Conservation (phyloP, 768 basidiomycete species). For the Tylopilus cervinicoccineus region DNA sequence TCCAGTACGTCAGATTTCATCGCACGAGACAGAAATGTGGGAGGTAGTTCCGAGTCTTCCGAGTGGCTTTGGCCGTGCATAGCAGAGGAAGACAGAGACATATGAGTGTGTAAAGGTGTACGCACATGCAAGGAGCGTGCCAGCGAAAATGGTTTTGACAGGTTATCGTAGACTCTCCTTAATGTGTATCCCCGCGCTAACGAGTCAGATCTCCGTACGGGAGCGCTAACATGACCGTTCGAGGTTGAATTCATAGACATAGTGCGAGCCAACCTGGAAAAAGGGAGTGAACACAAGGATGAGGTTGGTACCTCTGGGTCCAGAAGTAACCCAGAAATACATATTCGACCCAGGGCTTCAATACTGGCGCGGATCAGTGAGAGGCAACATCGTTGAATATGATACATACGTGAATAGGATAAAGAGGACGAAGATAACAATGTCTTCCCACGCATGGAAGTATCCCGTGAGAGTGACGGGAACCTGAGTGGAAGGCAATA, state of each 20-base stretch:
- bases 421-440: slow-evolving; percentile 79
- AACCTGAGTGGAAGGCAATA: slow-evolving; percentile 43
- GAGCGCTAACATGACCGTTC: slow-evolving; percentile 22
- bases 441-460: slow-evolving; percentile 90
- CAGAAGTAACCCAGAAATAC: slow-evolving; percentile 83
- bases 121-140: slow-evolving; percentile 31
- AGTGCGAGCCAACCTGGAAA: slow-evolving; percentile 22
- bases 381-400: slow-evolving; percentile 22
- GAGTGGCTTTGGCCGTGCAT: slow-evolving; percentile 4
- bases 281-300: slow-evolving; percentile 41
- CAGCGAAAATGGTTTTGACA: slow-evolving; percentile 55
- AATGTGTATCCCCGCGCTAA: slow-evolving; percentile 45
- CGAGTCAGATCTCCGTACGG: slow-evolving; percentile 27
- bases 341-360: slow-evolving; percentile 84
- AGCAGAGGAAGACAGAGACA: neutral
- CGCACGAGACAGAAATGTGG: slow-evolving; percentile 48
- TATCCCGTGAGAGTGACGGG: slow-evolving; percentile 59
- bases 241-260: slow-evolving; percentile 27
- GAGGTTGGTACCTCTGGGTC: slow-evolving; percentile 71
- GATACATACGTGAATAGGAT: slow-evolving; percentile 69
- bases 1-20: slow-evolving; percentile 39
- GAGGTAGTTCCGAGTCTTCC: slow-evolving; percentile 41
- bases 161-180: slow-evolving; percentile 39
- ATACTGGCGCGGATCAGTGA: slow-evolving; percentile 42
- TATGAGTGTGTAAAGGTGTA: slow-evolving; percentile 9